Base-by-base conservation (phyloP, 2,329 filamentous ascomycete genomes). In the Botrytis pseudocinerea region DNA sequence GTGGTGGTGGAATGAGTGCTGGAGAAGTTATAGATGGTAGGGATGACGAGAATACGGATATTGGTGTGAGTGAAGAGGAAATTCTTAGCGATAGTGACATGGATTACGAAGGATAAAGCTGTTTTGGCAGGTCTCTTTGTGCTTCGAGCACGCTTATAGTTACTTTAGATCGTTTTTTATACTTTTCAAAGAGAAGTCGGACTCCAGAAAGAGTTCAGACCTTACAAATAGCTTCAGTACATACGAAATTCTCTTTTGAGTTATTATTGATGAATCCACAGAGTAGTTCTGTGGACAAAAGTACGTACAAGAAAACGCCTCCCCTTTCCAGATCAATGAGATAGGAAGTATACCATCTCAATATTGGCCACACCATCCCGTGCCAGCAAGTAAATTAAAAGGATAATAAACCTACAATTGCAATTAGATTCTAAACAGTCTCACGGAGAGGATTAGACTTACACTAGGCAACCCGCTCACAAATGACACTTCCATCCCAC, bases 401-500 rank as follows among this genome's bases (percentile, higher is more conserved):
- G 59, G 44, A 18, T 46, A 63, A 46, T 62, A 63, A 14, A 70
- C 59, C 59, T 63, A 51, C 10, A 40, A 4, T 10, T 22, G 8
- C 1, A 3, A 8, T 63, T 32, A 70, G 68, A 40, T n/a, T 28
- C 14, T 4, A 6, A 1, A 35, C 5, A 1, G 1, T 10, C 14
- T 35, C 6, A 35, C 1, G 14, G 5, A 59, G 10, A 60, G 14
- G 25, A 22, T 48, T 25, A 6, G 5, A 63, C 44, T 63, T 40
- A 74, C 70, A 35, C 65, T 70, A 3, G 73, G 70, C n/a, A 69
- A 25, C 16, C 73, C 73, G 28, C 12, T 61, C 2, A 59, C 4
- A 65, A 73, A 66, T 9, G 14, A 14, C 12, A 72, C 69, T 5
- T 60, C 35, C 61, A 76, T 71, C 22, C 61, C 42, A 12, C 74